Evolutionary conservation across 495 filamentous ascomycete species (phyloP), one percentile per base, ranked within the genome.

Genomic region (Pyronema omphalodes): DNA sequence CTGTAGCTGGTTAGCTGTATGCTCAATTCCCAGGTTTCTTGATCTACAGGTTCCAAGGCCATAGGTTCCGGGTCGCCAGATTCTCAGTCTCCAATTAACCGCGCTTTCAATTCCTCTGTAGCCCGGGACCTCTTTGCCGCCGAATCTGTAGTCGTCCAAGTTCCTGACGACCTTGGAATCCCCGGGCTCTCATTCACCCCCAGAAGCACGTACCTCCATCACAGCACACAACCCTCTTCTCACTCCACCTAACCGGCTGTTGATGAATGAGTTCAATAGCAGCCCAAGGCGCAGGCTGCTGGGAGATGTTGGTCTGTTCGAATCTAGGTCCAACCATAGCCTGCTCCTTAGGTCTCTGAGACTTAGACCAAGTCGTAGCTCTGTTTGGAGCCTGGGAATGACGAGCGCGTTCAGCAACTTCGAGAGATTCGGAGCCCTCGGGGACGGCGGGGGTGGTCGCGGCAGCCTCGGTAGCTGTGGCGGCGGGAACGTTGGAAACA

Each of bases 201-300:
- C 1, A 29, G 23, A 29, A 41, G 15, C 14, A 56, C 55, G 8
- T 41, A 65, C 62, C 91, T 53, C 91, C 91, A 65, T 96, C 88
- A 66, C 91, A 98, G 52, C 77, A 79, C 44, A 93, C 89, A 37
- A 84, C 67, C 48, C 78, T 72, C 57, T 83, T 76, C 68, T 93
- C 82, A 48, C 78, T 83, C 88, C 89, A 98, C 64, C 81, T 76
- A 36, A 98, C 91, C 7, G 87, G 91, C 69, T 95, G 84, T 70
- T 84, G 81, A 74, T 98, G 91, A 63, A 98, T 93, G 67, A 98
- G 76, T 55, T 93, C 84, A 57, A 95, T 96, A 48, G 91, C 91
- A 14, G 91, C 81, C 58, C 78, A 75, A 6, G 91, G 85, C 67
- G 78, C 79, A 14, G 91, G 91, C 88, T 98, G 91, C 61, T 78